Conservation (phyloP, 305 asterid species). For the Fraxinus platypoda region DNA sequence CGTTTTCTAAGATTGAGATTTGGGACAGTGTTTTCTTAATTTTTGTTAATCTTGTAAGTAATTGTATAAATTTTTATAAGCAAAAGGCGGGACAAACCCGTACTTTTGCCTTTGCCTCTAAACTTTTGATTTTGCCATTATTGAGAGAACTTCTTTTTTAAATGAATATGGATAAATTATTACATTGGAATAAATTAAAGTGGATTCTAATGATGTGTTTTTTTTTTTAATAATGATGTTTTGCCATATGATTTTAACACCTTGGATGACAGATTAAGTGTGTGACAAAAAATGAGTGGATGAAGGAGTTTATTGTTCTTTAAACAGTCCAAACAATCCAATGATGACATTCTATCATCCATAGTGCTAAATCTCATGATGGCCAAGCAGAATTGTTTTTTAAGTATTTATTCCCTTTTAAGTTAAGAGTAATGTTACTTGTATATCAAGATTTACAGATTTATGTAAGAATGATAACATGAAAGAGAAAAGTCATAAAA, state of each 20-base stretch:
- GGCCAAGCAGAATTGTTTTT: not conserved
- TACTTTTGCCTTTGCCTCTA: not conserved
- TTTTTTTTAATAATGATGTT: not conserved
- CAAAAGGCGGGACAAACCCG: conserved; percentile 42
- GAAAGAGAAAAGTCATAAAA: not conserved
- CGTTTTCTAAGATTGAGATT: conserved; percentile 47
- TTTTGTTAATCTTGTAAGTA: conserved; percentile 3
- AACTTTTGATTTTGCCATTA: not conserved
- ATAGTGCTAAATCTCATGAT: not conserved
- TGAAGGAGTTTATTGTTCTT: not conserved
- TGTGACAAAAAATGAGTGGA: not conserved
- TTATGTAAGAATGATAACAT: not conserved
- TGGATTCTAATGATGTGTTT: not conserved
- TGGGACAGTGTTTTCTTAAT: not conserved
- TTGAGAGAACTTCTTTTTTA: not conserved
- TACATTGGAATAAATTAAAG: not conserved
- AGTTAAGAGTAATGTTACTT: not conserved
- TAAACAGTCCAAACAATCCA: not conserved
- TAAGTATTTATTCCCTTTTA: not conserved
- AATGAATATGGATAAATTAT: not conserved
- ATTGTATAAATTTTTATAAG: not conserved
- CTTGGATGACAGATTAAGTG: not conserved
- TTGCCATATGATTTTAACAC: not conserved
- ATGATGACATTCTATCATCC: not conserved
- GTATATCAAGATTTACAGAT: no score